Evolutionary conservation across 73 alveolate genomes (phyloP).

Genomic region (Blepharisma japonicum): DNA sequence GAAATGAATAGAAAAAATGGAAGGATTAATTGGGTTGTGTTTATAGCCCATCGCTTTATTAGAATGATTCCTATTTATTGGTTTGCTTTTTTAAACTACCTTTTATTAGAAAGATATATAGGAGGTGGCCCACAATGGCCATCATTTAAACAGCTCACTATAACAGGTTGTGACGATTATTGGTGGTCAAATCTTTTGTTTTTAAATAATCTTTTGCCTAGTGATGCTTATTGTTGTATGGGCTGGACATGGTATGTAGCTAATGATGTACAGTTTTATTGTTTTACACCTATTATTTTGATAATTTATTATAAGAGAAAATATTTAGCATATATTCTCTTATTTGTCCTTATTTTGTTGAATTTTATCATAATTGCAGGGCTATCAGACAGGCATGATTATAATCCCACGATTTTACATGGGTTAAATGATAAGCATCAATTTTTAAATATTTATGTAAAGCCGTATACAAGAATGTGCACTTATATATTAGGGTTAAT

Average conservation of each 20-base stretch:
- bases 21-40: not conserved
- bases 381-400: not conserved
- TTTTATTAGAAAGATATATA: not conserved
- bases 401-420: not conserved
- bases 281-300: constrained; percentile 31
- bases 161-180: not conserved
- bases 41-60: constrained; percentile 34
- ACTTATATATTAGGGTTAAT: not conserved
- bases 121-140: constrained; percentile 46
- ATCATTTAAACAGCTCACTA: not conserved
- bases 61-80: constrained; percentile 31
- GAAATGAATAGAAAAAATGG: constrained; percentile 33
- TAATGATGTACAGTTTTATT: constrained; percentile 8
- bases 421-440: not conserved
- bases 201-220: not conserved
- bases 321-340: constrained; percentile 6
- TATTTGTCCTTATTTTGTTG: not conserved
- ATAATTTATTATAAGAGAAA: constrained; percentile 32
- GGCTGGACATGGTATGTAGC: constrained; percentile 1
- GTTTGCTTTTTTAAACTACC: not conserved
- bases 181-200: not conserved
- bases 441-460: not conserved
- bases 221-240: not conserved
- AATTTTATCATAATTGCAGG: not conserved
- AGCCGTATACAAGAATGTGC: constrained; percentile 1